Conservation (phyloP, 768 basidiomycete species). For the Mycena leptocephala region DNA sequence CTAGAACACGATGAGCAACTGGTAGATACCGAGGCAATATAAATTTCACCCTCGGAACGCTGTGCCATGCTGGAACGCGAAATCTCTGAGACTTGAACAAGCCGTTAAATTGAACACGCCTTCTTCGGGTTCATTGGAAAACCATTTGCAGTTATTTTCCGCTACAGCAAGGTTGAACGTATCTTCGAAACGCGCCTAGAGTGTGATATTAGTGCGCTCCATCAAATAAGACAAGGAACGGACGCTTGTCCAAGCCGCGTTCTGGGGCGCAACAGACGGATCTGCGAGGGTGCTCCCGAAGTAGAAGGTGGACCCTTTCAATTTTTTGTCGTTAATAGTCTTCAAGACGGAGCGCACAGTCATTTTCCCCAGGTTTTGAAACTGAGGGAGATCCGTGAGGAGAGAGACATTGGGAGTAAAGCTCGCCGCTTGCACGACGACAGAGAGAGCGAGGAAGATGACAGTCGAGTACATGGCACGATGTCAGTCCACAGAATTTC, state of each 20-base stretch:
- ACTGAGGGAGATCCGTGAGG: conserved; percentile 32
- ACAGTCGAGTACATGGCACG: conserved; percentile 12
- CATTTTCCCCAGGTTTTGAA: conserved; percentile 13
- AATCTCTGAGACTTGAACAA: conserved; percentile 24
- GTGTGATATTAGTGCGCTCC: neutral
- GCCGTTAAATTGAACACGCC: conserved; percentile 37
- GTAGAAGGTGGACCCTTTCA: conserved; percentile 26
- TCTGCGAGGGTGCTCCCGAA: conserved; percentile 37
- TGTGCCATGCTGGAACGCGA: conserved; percentile 22
- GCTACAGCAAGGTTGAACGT: conserved; percentile 34
- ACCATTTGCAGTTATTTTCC: conserved; percentile 38
- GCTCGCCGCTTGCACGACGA: conserved; percentile 24
- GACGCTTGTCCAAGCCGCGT: conserved; percentile 34
- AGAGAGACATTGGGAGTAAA: conserved; percentile 34
- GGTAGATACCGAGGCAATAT: neutral
- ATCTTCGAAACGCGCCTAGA: conserved; percentile 33
- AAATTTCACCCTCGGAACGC: conserved; percentile 31
- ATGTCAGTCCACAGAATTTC: neutral
- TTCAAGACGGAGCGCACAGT: conserved; percentile 34
- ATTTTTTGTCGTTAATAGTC: conserved; percentile 31
- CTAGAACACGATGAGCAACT: conserved; percentile 3
- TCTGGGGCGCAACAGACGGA: conserved; percentile 23
- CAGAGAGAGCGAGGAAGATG: neutral
- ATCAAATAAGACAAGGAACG: neutral
- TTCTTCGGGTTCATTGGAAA: conserved; percentile 30